Base-by-base conservation (phyloP, 2,329 filamentous ascomycete species). In the Coniella lustricola region DNA sequence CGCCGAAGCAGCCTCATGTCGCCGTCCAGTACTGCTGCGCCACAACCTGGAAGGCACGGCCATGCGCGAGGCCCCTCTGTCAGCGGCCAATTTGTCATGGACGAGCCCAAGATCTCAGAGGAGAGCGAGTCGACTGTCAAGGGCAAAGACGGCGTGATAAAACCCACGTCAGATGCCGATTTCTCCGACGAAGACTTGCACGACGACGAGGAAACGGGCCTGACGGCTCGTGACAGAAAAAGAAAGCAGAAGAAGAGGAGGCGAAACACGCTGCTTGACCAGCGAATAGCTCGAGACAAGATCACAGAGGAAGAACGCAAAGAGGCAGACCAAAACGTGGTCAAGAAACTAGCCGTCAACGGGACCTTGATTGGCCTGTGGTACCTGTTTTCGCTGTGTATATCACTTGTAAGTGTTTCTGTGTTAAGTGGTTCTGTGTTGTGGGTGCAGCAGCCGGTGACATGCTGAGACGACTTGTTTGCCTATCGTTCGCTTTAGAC, bases 301-400 rank as follows among this genome's bases (percentile, higher is more conserved):
- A 70, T 85, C 37, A 81, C 83, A n/a, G 76, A 76, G 36, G 81
- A 84, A 56, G 87, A 91, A 68, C 82, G 82, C 67, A 84, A 82
- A 59, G 71, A 88, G 61, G 88, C 87, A 7, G 85, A 93, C 67
- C 77, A 82, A 63, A 82, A 76, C 59, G 79, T 97, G 34, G 54
- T 88, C 42, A 83, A 73, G 63, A 82, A 75, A 49, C 70, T 90
- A 48, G 63, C 84, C 49, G 71, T 90, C 61, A 96, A 97, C 65
- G 77, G 75, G n/a, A 60, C 77, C n/a, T 71, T 98, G 56, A 95
- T 97, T 55, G 76, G 79, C 20, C 67, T 94, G 55, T 98, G 93
- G 91, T 93, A 81, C 55, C 70, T 90, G 34, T 97, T 97, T 67
- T 96, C 90, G 16, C 78, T 97, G 56, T 89, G 87, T 43, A 95